Percentiles rank a stretch among this genome's conserved stretches.
phyloP scores from a whole-genome alignment of 495 filamentous ascomycete species.

The Antarctomyces pellizariae region DNA sequence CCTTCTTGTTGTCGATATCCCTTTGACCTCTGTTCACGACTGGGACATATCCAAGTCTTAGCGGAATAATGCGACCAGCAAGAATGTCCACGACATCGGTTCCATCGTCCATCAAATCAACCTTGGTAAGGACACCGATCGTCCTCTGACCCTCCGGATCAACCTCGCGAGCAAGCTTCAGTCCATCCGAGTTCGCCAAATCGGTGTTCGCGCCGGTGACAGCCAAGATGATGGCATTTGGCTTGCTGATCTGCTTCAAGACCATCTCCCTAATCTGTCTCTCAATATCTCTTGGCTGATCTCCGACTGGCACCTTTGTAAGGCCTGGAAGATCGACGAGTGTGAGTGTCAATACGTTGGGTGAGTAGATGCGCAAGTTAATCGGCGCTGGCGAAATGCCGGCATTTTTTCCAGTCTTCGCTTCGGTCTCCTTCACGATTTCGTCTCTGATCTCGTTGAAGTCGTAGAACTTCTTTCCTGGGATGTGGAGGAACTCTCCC shows the following conservation, averaged over 20 bases:
- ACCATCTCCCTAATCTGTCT: constrained; percentile 96
- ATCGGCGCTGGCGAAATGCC: constrained; percentile 92
- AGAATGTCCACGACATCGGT: constrained; percentile 99
- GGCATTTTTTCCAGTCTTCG: constrained; percentile 88
- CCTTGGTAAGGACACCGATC: constrained; percentile 96
- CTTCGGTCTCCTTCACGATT: constrained; percentile 89
- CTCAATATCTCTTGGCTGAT: constrained; percentile 97
- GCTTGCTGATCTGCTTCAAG: constrained; percentile 91
- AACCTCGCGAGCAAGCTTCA: constrained; percentile 92
- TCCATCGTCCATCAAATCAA: constrained; percentile 98
- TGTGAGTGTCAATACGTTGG: constrained; percentile 92
- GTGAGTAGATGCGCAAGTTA: constrained; percentile 92
- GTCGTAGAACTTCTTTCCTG: constrained; percentile 94
- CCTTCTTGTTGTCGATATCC: constrained; percentile 92
- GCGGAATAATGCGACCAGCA: constrained; percentile 87
- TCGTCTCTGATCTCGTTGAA: constrained; percentile 99
- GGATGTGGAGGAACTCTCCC: constrained; percentile 97
- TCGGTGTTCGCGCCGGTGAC: constrained; percentile 94
- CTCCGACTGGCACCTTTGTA: constrained; percentile 94
- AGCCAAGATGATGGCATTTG: constrained; percentile 92
- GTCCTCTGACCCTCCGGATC: constrained; percentile 96
- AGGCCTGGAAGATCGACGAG: constrained; percentile 93
- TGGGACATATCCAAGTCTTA: constrained; percentile 90
- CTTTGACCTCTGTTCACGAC: constrained; percentile 98
- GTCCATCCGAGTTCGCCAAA: constrained; percentile 92